Evolutionary conservation across 164 flowering plant genomes (phyloP), one percentile per base, ranked within the genome.

Genomic region (Tetracentron sinense): DNA sequence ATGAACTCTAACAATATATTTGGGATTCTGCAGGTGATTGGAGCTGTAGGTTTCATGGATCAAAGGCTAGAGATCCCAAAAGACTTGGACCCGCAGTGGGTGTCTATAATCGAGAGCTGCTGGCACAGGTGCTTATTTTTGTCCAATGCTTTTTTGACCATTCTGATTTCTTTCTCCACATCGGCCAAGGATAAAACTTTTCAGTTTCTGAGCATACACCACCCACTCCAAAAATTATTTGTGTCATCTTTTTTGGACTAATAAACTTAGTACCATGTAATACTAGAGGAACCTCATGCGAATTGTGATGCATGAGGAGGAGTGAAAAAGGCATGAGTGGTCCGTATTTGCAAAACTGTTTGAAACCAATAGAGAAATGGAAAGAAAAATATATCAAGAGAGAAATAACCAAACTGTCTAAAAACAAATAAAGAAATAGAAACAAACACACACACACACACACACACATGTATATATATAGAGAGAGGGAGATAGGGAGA

Each of bases 21-120:
- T 31, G 42, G 54, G 29, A 50, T 55, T 61, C 38, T 63, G 58
- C 82, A 94, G 97, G 96, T 94, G 62, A 84, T 91, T 77, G 97
- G 96, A 66, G 96, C 96, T 46, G 97, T 91, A 27, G 99, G 99
- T 59, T 89, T 94, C 83, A 91, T 94, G 96, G 79, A 94, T 70
- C 88, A 88, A 67, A 84, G 92, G 62, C 76, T 92, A 10, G 99
- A 94, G 61, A 82, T 92, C 52, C 96, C 99, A n/a, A 75, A 81
- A 42, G 94, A 88, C 20, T 66, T 79, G 56, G 96, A 92, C 72
- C 87, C 89, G 28, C 85, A 69, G 35, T 91, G 97, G 99, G 79
- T 64, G 28, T 78, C 96, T 19, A 69, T 94, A 31, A 88, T 85
- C 55, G 92, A 92, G 77, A 95, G 92, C 82, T 95, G 97, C 79